Evolutionary conservation across 352 stramenopile species (phyloP), one percentile per base, ranked within the genome.

Genomic region (Globisporangium nagaii): DNA sequence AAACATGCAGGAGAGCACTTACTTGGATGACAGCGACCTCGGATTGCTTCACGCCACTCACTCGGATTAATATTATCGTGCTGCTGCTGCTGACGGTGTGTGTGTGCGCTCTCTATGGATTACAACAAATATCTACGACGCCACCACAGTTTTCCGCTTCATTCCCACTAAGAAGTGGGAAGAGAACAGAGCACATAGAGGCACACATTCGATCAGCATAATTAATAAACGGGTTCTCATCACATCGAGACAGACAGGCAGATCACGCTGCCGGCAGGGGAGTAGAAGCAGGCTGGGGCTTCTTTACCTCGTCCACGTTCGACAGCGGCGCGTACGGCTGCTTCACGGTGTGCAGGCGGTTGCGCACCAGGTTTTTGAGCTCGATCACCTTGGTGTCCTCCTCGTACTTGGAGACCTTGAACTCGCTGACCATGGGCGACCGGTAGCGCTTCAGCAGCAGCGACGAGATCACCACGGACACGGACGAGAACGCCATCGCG

Each of bases 401-500:
- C 24, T 80, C 69, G 28, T 82, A 86, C 58, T 80, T 70, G 19
- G 75, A 56, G 19, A 68, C 57, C 47, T 77, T 85, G 10, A 66
- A 41, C 25, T 58, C 54, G 13, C 64, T 44, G 8, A 94, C 51
- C 34, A 75, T 51, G 7, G 86, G 86, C 0, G 69, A 22, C 28
- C 68, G 52, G 60, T 95, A 96, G 12, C 68, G 68, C 55, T 93
- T 93, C n/a, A 96, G 58, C 35, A 91, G n/a, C 27, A 96, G 57
- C 51, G 84, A 95, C 22, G 85, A 95, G 13, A 88, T 56, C 3
- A 96, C 82, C 0, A 96, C 86, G 2, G 86, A 94, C 1, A 96
- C 85, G 1, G 85, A 95, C 25, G 84, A 95, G 46, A 95, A 90
- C 2, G 85, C 85, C 86, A 95, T 95, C 7, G 85, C 83, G 27